Percentiles rank a stretch among this genome's conserved stretches.
Evolutionary conservation across 2,329 filamentous ascomycete species (phyloP).

Genomic region (Fusarium keratoplasticum): DNA sequence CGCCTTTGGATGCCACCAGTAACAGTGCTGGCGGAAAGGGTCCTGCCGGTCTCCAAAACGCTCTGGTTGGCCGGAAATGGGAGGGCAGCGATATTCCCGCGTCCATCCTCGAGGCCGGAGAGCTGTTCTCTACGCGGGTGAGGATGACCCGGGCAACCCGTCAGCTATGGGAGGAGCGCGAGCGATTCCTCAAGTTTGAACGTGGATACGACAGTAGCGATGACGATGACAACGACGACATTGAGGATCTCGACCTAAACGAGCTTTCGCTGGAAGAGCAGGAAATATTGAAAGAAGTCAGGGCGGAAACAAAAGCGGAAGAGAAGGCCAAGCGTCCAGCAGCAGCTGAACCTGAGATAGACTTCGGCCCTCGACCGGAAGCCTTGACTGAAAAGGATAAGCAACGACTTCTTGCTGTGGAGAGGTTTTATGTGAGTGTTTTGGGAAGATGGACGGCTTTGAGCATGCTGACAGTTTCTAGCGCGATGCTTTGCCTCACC

Average conservation of each 20-base stretch:
- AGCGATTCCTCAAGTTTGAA: conserved; percentile 91
- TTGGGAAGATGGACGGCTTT: no score
- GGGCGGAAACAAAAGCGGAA: conserved; percentile 48
- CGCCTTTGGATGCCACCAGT: conserved; percentile 87
- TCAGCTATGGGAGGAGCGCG: conserved; percentile 94
- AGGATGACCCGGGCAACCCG: conserved; percentile 91
- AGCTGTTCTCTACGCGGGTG: conserved; percentile 89
- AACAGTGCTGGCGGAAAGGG: conserved; percentile 93
- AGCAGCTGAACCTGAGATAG: conserved; percentile 45
- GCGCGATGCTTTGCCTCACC: conserved; percentile 81
- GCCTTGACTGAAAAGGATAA: conserved; percentile 66
- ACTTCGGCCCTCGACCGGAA: conserved; percentile 61
- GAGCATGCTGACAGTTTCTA: conserved; percentile 49
- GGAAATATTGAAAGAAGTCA: conserved; percentile 55
- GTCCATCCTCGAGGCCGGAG: conserved; percentile 94
- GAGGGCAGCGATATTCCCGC: conserved; percentile 94
- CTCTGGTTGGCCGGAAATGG: conserved; percentile 86
- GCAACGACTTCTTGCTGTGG: conserved; percentile 77
- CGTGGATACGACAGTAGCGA: conserved; percentile 80
- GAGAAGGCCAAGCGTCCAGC: conserved; percentile 38
- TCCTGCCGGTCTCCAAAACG: conserved; percentile 80
- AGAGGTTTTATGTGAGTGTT: conserved; percentile 83
- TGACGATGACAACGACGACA: conserved; percentile 57
- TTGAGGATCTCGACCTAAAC: conserved; percentile 60
- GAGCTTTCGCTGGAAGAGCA: conserved; percentile 57